Percentiles rank a stretch among this genome's conserved stretches.
phyloP scores from a whole-genome alignment of 2,329 filamentous ascomycete genomes.

The Botrytis hyacinthi region DNA sequence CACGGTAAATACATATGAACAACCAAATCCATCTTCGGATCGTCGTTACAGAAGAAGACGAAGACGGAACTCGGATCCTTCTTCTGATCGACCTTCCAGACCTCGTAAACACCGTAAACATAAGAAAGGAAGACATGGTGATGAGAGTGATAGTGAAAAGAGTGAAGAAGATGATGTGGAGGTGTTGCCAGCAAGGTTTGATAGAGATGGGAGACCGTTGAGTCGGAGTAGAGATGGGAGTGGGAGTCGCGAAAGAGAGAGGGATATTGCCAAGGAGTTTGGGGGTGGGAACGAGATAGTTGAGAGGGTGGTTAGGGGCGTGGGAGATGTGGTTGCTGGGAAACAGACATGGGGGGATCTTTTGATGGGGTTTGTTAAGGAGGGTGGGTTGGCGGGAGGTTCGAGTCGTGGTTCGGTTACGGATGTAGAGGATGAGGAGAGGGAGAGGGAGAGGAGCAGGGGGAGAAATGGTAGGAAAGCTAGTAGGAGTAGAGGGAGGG shows the following conservation, averaged over 20 bases:
- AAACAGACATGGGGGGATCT: constrained; percentile 36
- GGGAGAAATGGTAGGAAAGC: neutral
- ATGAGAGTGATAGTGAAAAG: constrained; percentile 22
- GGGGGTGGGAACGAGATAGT: constrained; percentile 34
- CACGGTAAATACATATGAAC: constrained; percentile 18
- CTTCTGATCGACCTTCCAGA: constrained; percentile 31
- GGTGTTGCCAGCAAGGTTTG: constrained; percentile 36
- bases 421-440: neutral
- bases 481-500: neutral
- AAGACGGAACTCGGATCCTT: constrained; percentile 35
- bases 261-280: constrained; percentile 18
- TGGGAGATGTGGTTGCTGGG: constrained; percentile 36
- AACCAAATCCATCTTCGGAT: constrained; percentile 16
- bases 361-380: constrained; percentile 31
- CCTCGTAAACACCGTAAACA: constrained; percentile 29
- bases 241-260: neutral
- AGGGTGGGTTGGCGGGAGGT: constrained; percentile 17
- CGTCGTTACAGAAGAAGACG: constrained; percentile 26
- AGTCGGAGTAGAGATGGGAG: neutral
- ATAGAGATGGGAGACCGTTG: constrained; percentile 31
- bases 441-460: neutral
- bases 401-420: neutral
- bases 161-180: constrained; percentile 30
- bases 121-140: constrained; percentile 22
- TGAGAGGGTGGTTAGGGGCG: constrained; percentile 30